Conservation (phyloP, 805 yeast species). For the Sugiyamaella marilandica region DNA sequence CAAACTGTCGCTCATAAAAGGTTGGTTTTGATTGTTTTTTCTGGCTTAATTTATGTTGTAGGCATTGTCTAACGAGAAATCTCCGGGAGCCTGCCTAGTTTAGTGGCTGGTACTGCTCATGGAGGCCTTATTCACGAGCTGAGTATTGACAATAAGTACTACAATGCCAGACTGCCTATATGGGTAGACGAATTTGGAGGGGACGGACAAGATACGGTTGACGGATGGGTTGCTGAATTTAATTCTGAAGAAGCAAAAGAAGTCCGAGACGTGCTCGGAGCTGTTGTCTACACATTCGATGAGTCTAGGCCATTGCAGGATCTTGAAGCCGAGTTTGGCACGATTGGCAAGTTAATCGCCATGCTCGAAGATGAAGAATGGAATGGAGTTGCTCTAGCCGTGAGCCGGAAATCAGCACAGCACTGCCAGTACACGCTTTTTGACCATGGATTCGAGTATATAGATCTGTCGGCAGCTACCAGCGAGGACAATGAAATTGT, state of each 20-base stretch:
- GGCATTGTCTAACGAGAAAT: constrained; percentile 8
- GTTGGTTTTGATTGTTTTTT: no score
- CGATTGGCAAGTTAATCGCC: constrained; percentile 19
- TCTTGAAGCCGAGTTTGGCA: constrained; percentile 13
- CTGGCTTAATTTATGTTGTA: not conserved
- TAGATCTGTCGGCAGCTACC: constrained; percentile 11
- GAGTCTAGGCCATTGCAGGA: constrained; percentile 10
- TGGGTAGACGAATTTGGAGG: constrained; percentile 36
- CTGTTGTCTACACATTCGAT: constrained; percentile 33
- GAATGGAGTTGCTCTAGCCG: constrained; percentile 27
- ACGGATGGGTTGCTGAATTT: constrained; percentile 32
- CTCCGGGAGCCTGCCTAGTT: constrained; percentile 28
- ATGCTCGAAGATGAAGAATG: constrained; percentile 23
- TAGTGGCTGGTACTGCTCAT: constrained; percentile 20
- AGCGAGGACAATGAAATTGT: constrained; percentile 18
- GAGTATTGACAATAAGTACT: constrained; percentile 31
- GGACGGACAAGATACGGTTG: constrained; percentile 20
- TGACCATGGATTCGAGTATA: constrained; percentile 28
- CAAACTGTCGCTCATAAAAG: constrained; percentile 30
- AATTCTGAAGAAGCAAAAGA: constrained; percentile 32
- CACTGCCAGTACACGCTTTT: constrained; percentile 18
- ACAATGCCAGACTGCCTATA: constrained; percentile 30
- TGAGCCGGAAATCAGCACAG: constrained; percentile 17
- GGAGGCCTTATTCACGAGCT: constrained; percentile 28
- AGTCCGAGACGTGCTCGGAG: constrained; percentile 34